These are phyloP conservation scores for Podospora pseudoanserina DNA, from an alignment of 495 filamentous ascomycete genomes.

Conservation along the genomic window DNA sequence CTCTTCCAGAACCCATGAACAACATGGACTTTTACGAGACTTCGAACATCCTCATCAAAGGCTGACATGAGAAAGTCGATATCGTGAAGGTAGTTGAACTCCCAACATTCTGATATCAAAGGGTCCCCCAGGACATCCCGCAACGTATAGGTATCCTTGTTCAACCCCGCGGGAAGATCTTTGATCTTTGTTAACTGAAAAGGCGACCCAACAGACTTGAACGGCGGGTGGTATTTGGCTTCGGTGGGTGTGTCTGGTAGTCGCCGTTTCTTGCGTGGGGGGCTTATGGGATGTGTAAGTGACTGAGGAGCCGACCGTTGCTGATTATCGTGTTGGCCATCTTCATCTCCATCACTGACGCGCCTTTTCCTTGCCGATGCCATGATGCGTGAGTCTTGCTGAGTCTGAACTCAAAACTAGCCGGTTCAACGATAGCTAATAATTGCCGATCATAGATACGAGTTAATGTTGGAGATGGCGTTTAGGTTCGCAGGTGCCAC, in stretches of 20 bases:
- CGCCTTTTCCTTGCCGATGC: conserved; percentile 12
- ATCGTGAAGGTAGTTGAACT: conserved; percentile 86
- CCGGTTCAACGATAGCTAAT: not conserved
- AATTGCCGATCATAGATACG: not conserved
- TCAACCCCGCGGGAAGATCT: conserved; percentile 57
- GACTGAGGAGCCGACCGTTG: conserved; percentile 22
- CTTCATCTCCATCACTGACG: not conserved
- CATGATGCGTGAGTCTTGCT: conserved; percentile 12
- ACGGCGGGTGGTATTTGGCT: not conserved
- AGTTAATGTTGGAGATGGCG: not conserved
- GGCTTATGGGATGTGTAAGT: conserved; percentile 40
- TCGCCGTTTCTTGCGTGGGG: conserved; percentile 37
- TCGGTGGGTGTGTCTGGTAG: conserved; percentile 11
- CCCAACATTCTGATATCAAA: conserved; percentile 80
- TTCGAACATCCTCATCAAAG: conserved; percentile 67
- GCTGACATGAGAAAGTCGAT: conserved; percentile 62
- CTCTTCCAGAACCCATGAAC: conserved; percentile 86
- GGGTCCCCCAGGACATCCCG: conserved; percentile 75
- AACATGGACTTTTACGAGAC: conserved; percentile 64
- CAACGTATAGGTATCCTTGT: conserved; percentile 65
- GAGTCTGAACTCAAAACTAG: not conserved
- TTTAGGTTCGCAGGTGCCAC: not conserved
- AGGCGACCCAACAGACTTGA: conserved; percentile 52
- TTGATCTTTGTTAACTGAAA: conserved; percentile 69
- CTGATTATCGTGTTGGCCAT: not conserved